phyloP scores from a whole-genome alignment of 768 basidiomycete species.

The Tephrocybe sp. region DNA sequence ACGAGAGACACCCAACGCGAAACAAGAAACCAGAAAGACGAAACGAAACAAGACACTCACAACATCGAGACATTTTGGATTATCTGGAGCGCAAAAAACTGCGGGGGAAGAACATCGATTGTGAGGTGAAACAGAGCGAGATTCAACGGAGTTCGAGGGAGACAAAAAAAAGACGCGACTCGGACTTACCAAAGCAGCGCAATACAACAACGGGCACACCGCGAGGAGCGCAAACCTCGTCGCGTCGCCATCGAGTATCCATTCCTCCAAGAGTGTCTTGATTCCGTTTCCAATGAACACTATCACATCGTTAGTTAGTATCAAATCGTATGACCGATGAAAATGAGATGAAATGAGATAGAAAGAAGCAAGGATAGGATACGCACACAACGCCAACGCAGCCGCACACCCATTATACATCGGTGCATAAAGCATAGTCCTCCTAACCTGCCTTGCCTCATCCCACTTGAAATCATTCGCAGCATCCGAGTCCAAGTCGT shows the following conservation, averaged over 20 bases:
- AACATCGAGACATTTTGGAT: slow-evolving; percentile 65
- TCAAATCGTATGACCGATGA: no score
- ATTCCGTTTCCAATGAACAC: slow-evolving; percentile 67
- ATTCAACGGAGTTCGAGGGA: no score
- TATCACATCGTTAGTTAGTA: no score
- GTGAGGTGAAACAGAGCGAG: no score
- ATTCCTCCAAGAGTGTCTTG: slow-evolving; percentile 65
- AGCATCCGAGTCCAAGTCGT: no score
- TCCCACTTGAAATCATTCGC: no score
- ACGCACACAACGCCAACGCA: slow-evolving; percentile 51
- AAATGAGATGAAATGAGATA: slow-evolving; percentile 28
- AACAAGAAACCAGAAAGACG: neutral
- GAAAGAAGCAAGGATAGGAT: slow-evolving; percentile 32
- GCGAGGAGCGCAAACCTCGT: slow-evolving; percentile 62
- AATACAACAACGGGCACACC: slow-evolving; percentile 65
- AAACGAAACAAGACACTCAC: slow-evolving; percentile 30
- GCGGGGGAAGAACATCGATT: slow-evolving; percentile 27
- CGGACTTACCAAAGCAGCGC: slow-evolving; percentile 59
- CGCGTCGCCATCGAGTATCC: slow-evolving; percentile 55
- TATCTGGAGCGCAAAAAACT: slow-evolving; percentile 80
- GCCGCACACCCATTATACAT: slow-evolving; percentile 63
- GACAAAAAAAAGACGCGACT: slow-evolving; percentile 11
- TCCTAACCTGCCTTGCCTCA: slow-evolving; percentile 16
- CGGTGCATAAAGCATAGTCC: slow-evolving; percentile 54
- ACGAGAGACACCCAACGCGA: neutral